Base-by-base conservation (phyloP, 176 grass and related monocot species). In the Canna indica region DNA sequence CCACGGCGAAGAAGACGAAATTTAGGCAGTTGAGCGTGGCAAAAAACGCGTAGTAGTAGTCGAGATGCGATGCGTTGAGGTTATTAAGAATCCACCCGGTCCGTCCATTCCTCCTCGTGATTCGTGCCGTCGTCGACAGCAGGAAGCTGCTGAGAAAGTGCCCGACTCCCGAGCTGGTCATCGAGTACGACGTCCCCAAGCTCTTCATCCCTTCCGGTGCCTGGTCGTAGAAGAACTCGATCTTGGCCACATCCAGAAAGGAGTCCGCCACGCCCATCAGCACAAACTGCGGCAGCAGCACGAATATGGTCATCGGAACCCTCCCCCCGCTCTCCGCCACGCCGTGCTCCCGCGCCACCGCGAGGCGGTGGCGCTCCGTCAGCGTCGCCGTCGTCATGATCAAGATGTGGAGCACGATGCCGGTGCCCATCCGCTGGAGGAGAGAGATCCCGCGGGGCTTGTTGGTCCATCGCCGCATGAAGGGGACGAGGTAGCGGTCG, bases 191-290 rank as follows among this genome's bases (percentile, higher is more conserved):
- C 15, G 83, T 83, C 64, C 87, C 87, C 17, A 90, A 73, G 72
- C 83, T 90, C 79, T 90, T 85, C 87, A 90, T 86, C 33, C 83
- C 77, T 70, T 82, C 87, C n/a, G 81, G 77, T 15, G 81, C 75
- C 36, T 83, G 81, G 31, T 83, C 68, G 7, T 83, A 83, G 36
- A 78, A 83, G 69, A 83, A 83, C 38, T 83, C 81, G 7, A 83
- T 64, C 7, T 59, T 36, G 5, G 78, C 87, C 29, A 83, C 81
- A 22, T 63, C 69, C 14, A 77, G 57, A 70, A 90, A 76, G 26
- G 78, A 68, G 52, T 90, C 83, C 14, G 80, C 77, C 27, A 78
- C 1, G 0, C 83, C 83, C 47, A 86, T 73, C 17, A 90, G 74
- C 65, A 90, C 32, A 69, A 81, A 90, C 72, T 90, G 87, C 8